phyloP scores from a whole-genome alignment of 169 alveolate genomes.

The Cystoisospora suis region DNA sequence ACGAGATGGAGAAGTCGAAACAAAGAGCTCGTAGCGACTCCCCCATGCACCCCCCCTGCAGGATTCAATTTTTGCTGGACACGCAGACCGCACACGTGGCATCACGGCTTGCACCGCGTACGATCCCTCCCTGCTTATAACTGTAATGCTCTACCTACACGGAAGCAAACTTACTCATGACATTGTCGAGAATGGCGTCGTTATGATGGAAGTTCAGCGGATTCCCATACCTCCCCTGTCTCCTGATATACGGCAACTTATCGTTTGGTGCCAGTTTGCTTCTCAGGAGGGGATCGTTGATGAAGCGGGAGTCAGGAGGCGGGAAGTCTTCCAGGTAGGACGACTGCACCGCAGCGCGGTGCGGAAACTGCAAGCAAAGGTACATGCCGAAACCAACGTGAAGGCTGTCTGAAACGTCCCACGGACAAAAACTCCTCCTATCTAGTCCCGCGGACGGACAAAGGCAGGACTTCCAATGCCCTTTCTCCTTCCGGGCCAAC shows the following conservation, averaged over 20 bases:
- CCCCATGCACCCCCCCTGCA: no score
- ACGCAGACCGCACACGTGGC: no score
- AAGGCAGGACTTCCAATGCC: no score
- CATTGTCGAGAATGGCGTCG: conserved; percentile 26
- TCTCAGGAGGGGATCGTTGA: not conserved
- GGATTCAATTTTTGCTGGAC: no score
- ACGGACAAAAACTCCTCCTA: not conserved
- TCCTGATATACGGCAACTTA: not conserved
- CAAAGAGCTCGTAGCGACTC: no score
- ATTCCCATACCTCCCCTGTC: not conserved
- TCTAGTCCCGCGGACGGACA: not conserved
- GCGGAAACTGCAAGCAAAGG: not conserved
- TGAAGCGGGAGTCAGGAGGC: not conserved
- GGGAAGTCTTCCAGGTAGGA: conserved; percentile 15
- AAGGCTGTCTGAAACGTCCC: not conserved
- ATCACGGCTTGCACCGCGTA: no score
- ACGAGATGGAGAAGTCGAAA: no score
- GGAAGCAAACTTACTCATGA: conserved; percentile 23
- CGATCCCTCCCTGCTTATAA: no score
- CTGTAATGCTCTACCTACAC: no score
- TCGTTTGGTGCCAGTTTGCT: not conserved
- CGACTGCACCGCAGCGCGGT: not conserved
- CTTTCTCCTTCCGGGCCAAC: no score
- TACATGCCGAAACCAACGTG: not conserved
- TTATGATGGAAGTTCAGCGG: not conserved